Evolutionary conservation across 2,329 filamentous ascomycete species (phyloP).

Genomic region (Diaporthe sp.): DNA sequence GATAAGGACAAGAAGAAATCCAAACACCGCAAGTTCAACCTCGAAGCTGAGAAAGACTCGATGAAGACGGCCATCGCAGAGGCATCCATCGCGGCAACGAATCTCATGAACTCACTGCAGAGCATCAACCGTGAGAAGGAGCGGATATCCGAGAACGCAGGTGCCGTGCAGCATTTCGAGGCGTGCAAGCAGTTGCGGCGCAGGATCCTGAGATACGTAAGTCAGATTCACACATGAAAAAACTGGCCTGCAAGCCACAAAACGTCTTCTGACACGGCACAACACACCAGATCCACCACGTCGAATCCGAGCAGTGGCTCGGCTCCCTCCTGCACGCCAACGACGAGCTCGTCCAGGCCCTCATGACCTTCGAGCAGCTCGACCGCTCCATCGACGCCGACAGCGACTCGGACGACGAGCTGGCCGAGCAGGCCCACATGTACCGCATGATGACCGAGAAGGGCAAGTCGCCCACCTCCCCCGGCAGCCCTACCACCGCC

Average conservation of each 20-base stretch:
- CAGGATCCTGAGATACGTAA: constrained; percentile 86
- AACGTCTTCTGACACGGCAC: not conserved
- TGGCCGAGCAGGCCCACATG: constrained; percentile 76
- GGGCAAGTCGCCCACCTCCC: constrained; percentile 62
- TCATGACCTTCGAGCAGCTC: constrained; percentile 95
- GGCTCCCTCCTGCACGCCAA: constrained; percentile 93
- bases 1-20: constrained; percentile 65
- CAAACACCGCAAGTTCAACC: constrained; percentile 78
- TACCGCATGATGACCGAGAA: constrained; percentile 72
- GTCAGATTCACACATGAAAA: constrained; percentile 45
- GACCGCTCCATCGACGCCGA: constrained; percentile 87
- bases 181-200: constrained; percentile 87
- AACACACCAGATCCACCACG: constrained; percentile 79
- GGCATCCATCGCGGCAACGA: constrained; percentile 90
- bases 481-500: constrained; percentile 56
- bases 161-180: constrained; percentile 84
- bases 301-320: constrained; percentile 92
- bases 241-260: not conserved
- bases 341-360: constrained; percentile 91
- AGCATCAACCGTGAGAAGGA: constrained; percentile 91
- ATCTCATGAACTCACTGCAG: constrained; percentile 88
- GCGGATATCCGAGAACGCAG: constrained; percentile 86
- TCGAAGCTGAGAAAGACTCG: constrained; percentile 88
- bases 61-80: constrained; percentile 93
- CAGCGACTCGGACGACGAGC: constrained; percentile 78